phyloP scores from a whole-genome alignment of 495 filamentous ascomycete species.

The Podospora conica region DNA sequence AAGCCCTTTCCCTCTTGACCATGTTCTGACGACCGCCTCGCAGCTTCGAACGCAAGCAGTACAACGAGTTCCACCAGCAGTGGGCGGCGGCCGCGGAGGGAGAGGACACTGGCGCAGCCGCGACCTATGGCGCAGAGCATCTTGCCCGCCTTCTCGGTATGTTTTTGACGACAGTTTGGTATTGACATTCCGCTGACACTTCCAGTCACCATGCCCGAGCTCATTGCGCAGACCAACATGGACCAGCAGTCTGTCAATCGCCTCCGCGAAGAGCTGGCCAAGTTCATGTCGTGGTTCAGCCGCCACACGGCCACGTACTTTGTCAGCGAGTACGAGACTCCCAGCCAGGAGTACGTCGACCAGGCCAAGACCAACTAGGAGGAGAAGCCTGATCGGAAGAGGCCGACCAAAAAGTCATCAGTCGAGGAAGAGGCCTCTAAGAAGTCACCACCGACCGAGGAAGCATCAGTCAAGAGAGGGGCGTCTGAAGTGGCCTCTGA shows the following conservation, averaged over 20 bases:
- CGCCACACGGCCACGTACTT: slow-evolving; percentile 72
- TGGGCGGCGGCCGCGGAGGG: slow-evolving; percentile 51
- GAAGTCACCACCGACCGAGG: too few species aligned
- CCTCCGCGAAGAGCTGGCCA: slow-evolving; percentile 77
- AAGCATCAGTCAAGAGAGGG: too few species aligned
- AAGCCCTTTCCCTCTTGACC: not conserved
- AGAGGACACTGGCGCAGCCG: slow-evolving; percentile 58
- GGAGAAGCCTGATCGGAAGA: not conserved
- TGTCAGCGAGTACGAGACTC: slow-evolving; percentile 64
- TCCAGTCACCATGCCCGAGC: slow-evolving; percentile 81
- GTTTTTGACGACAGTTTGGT: not conserved
- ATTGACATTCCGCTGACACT: slow-evolving; percentile 13
- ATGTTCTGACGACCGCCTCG: not conserved
- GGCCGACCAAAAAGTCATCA: not conserved
- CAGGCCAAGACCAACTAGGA: slow-evolving; percentile 33
- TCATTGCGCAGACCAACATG: slow-evolving; percentile 97
- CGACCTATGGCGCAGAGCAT: slow-evolving; percentile 93
- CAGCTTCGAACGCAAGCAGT: slow-evolving; percentile 82
- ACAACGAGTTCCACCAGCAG: slow-evolving; percentile 59
- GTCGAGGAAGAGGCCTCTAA: too few species aligned
- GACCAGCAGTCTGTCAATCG: slow-evolving; percentile 80
- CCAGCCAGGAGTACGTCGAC: slow-evolving; percentile 45
- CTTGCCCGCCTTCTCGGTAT: slow-evolving; percentile 80
- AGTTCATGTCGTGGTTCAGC: slow-evolving; percentile 73
- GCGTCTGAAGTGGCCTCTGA: too few species aligned